Conservation (phyloP, 257 asterid genomes). For the Nicotiana undulata region DNA sequence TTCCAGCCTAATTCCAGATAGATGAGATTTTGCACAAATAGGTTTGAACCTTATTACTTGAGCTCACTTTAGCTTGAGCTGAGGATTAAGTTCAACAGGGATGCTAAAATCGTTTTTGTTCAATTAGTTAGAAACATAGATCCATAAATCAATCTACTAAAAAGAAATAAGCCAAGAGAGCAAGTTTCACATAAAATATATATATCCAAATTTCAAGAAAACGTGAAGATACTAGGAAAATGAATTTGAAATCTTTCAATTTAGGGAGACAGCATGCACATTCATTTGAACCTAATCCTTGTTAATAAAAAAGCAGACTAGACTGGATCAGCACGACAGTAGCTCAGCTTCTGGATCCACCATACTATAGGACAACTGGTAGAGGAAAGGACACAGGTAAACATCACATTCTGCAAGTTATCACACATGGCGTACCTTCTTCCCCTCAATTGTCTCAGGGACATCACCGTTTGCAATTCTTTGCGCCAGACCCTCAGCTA, state of each 20-base stretch:
- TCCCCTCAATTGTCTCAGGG: conserved; percentile 97
- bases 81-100: neutral
- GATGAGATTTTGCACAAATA: neutral
- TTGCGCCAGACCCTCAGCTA: conserved; percentile 98
- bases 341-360: neutral
- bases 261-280: neutral
- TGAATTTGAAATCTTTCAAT: neutral
- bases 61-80: conserved; percentile 1
- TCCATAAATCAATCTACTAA: neutral
- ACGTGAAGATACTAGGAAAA: neutral
- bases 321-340: neutral
- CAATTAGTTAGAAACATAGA: neutral
- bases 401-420: neutral
- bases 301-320: neutral
- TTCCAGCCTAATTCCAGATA: neutral
- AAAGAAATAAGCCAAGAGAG: neutral
- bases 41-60: neutral
- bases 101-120: neutral
- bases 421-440: conserved; percentile 49
- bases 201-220: neutral
- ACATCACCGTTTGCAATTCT: conserved; percentile 92
- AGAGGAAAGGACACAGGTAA: neutral
- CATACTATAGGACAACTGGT: neutral
- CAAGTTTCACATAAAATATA: neutral
- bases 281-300: neutral